A percentile compares a stretch with the other conserved stretches of the same genome.
phyloP scores from a whole-genome alignment of 208 protist species.

The Trypanosoma lewisi region DNA sequence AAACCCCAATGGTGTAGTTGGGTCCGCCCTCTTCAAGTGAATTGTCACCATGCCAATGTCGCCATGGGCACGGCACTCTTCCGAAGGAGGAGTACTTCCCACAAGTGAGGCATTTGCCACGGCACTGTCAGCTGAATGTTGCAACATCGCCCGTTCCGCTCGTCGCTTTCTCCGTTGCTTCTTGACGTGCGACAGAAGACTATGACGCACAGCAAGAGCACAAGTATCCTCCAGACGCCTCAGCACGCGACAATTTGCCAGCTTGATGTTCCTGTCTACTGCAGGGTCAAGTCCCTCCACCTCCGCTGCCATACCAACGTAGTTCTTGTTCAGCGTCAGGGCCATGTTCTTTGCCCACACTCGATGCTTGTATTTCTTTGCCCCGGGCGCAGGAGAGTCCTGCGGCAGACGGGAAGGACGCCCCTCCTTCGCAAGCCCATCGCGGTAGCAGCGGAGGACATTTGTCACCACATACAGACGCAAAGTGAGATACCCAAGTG shows the following conservation, averaged over 20 bases:
- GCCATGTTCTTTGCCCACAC: conserved; percentile 36
- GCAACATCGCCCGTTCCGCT: background rate
- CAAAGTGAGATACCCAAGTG: conserved; percentile 62
- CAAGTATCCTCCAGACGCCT: conserved; percentile 57
- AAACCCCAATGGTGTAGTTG: conserved; percentile 36
- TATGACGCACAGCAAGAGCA: conserved; percentile 29
- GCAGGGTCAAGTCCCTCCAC: conserved; percentile 38
- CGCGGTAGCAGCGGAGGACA: conserved; percentile 55
- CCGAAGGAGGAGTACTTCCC: background rate
- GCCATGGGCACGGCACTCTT: too few species aligned
- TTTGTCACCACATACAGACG: conserved; percentile 71
- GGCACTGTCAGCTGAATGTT: background rate
- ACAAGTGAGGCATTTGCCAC: background rate
- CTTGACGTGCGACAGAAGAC: conserved; percentile 55
- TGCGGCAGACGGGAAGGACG: background rate
- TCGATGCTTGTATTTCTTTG: conserved; percentile 15
- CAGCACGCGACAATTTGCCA: conserved; percentile 33
- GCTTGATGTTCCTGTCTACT: background rate
- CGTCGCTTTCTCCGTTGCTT: conserved; percentile 8
- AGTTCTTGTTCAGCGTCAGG: conserved; percentile 28
- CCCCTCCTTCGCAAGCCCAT: conserved; percentile 11
- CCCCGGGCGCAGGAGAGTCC: conserved; percentile 15
- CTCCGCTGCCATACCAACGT: conserved; percentile 30
- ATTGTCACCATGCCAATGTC: conserved; percentile 1
- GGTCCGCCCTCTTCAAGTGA: conserved; percentile 22